Base-by-base conservation (phyloP, 345 rosid genomes). In the Clausena lansium region DNA sequence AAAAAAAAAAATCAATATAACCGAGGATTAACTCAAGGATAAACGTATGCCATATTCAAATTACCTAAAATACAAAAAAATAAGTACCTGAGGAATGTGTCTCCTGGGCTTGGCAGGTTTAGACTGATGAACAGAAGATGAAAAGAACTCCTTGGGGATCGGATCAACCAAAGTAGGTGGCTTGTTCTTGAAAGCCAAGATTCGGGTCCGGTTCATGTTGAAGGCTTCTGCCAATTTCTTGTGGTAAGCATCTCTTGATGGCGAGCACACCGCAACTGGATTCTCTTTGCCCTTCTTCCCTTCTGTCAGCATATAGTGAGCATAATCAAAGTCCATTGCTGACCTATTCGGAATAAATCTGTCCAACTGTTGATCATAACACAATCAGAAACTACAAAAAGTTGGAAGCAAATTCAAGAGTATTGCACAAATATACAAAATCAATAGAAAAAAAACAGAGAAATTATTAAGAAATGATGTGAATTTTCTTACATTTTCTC, bases 321-420 rank as follows among this genome's bases (percentile, higher is more conserved):
- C 88, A 38, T 77, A 87, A 28, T 84, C 87, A 36, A 84, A 69
- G 79, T 88, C 84, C 85, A 88, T 82, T 4, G 88, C 88, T 4
- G 88, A 81, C 24, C 87, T 61, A 61, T 87, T 85, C 2, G 87
- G 87, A 24, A 88, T 87, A 47, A 88, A 88, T 50, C 87, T 82
- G 68, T 88, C 92, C 87, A 84, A 59, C 88, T 86, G 82, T 52
- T 54, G 15, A 50, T 10, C 35, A 65, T 15, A 45, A 65, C 70
- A 77, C 66, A 77, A 2, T 9, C 55, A 59, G 45, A 60, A 62
- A 59, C 36, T 72, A 45, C 50, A 27, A 30, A 15, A 25, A 10
- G 14, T 10, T 11, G 65, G 32, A 60, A 27, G 15, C 8, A 13
- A 67, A 67, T 38, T n/a, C 20, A 68, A 68, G 32, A 24, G 17